phyloP scores from a whole-genome alignment of 179 eudicot genomes.

The Dionaea muscipula region DNA sequence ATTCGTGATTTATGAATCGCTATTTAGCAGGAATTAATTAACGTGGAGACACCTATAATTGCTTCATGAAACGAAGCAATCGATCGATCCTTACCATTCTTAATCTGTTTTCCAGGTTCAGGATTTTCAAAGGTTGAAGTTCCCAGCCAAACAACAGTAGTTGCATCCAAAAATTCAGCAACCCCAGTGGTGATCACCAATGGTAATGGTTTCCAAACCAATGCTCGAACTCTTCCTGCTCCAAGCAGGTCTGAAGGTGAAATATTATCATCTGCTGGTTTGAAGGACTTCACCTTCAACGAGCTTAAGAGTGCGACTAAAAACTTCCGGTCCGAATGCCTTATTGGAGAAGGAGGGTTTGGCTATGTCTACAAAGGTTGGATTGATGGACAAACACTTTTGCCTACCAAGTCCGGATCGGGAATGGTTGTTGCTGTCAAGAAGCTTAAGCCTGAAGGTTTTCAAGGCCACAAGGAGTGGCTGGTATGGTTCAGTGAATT shows the following conservation, averaged over 20 bases:
- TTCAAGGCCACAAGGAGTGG: constrained; percentile 98
- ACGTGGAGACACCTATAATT: too few relatives aligned
- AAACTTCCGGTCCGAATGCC: constrained; percentile 68
- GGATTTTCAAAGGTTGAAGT: constrained; percentile 26
- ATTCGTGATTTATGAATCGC: too few relatives aligned
- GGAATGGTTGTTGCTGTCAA: constrained; percentile 85
- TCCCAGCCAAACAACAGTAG: constrained; percentile 30
- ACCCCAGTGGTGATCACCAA: constrained; percentile 19
- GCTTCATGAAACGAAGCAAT: not conserved
- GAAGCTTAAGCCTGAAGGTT: constrained; percentile 79
- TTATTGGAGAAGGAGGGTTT: constrained; percentile 92
- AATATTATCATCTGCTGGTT: constrained; percentile 17
- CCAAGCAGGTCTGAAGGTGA: constrained; percentile 3
- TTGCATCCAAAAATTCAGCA: constrained; percentile 30
- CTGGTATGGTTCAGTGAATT: constrained; percentile 41
- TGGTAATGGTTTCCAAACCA: constrained; percentile 19
- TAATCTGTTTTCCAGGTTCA: constrained; percentile 13
- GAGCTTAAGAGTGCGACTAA: constrained; percentile 71
- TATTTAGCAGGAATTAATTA: too few relatives aligned
- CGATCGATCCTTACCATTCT: too few relatives aligned
- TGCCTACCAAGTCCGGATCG: constrained; percentile 61
- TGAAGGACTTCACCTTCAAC: constrained; percentile 48
- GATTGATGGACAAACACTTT: constrained; percentile 64
- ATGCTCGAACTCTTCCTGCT: constrained; percentile 3
- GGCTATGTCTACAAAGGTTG: constrained; percentile 90